Percentiles rank a stretch among this genome's conserved stretches.
Evolutionary conservation across 805 yeast genomes (phyloP).

Genomic region (Kluyveromyces nonfermentans): DNA sequence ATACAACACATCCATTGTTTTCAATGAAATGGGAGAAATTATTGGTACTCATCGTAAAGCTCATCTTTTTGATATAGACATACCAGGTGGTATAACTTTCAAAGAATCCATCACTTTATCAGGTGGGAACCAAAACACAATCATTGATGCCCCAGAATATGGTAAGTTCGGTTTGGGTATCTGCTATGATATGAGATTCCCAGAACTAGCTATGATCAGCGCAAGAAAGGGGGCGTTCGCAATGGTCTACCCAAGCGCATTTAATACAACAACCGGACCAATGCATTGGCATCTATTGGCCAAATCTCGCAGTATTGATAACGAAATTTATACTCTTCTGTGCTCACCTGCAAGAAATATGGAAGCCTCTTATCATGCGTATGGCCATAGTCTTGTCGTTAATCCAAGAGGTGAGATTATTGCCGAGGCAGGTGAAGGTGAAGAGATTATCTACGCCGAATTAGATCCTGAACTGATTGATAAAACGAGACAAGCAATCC

Average conservation of each 20-base stretch:
- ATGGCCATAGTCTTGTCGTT: conserved; percentile 57
- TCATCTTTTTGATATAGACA: conserved; percentile 86
- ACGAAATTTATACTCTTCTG: conserved; percentile 59
- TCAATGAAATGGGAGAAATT: conserved; percentile 60
- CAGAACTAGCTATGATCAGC: conserved; percentile 65
- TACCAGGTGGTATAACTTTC: conserved; percentile 84
- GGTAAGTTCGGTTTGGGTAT: conserved; percentile 72
- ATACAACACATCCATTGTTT: conserved; percentile 69
- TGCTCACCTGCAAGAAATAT: conserved; percentile 86
- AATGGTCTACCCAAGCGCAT: conserved; percentile 77
- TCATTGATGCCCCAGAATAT: conserved; percentile 26
- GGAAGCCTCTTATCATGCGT: conserved; percentile 48
- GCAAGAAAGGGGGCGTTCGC: conserved; percentile 61
- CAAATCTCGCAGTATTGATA: conserved; percentile 65
- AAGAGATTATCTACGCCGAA: conserved; percentile 66
- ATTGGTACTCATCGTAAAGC: conserved; percentile 86
- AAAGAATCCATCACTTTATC: conserved; percentile 68
- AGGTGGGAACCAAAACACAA: conserved; percentile 78
- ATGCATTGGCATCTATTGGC: conserved; percentile 75
- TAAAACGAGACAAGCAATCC: conserved; percentile 55
- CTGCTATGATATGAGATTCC: conserved; percentile 74
- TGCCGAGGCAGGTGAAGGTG: conserved; percentile 71
- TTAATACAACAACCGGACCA: conserved; percentile 79
- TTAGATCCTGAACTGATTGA: conserved; percentile 53
- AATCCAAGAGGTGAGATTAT: conserved; percentile 53